These are phyloP conservation scores for Sclerotinia glacialis DNA, from an alignment of 2,329 filamentous ascomycete genomes.

Conservation along the genomic window DNA sequence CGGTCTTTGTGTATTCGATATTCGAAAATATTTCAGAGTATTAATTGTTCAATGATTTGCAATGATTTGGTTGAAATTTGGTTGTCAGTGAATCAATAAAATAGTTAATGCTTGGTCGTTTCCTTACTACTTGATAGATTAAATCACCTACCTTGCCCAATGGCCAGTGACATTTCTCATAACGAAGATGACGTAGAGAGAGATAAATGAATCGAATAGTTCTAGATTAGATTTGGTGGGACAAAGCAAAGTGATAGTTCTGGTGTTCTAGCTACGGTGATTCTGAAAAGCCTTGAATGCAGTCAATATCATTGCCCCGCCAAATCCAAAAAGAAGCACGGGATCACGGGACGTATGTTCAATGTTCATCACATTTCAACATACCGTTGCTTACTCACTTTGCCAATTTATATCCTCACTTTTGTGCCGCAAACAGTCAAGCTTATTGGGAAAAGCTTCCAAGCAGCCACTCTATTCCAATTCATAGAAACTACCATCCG, in stretches of 20 bases:
- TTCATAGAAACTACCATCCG: neutral
- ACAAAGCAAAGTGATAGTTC: neutral
- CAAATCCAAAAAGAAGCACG: neutral
- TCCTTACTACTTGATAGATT: neutral
- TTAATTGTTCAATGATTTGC: neutral
- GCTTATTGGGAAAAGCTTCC: no score
- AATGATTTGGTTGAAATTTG: neutral
- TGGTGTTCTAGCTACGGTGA: constrained; percentile 17
- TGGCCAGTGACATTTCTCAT: neutral
- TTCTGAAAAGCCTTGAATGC: neutral
- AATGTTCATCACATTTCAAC: neutral
- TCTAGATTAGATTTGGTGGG: neutral
- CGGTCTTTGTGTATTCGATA: neutral
- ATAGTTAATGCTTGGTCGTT: neutral
- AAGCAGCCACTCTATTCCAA: neutral
- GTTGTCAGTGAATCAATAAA: neutral
- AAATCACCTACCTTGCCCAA: neutral
- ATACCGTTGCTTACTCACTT: neutral
- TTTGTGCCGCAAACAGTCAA: neutral
- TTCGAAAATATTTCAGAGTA: neutral
- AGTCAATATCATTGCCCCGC: constrained; percentile 18
- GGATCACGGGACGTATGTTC: neutral
- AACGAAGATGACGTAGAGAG: constrained; percentile 13
- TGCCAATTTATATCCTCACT: neutral
- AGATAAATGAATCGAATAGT: neutral